These are phyloP conservation scores for Globisporangium orthogonon DNA, from an alignment of 352 stramenopile genomes.

Conservation along the genomic window DNA sequence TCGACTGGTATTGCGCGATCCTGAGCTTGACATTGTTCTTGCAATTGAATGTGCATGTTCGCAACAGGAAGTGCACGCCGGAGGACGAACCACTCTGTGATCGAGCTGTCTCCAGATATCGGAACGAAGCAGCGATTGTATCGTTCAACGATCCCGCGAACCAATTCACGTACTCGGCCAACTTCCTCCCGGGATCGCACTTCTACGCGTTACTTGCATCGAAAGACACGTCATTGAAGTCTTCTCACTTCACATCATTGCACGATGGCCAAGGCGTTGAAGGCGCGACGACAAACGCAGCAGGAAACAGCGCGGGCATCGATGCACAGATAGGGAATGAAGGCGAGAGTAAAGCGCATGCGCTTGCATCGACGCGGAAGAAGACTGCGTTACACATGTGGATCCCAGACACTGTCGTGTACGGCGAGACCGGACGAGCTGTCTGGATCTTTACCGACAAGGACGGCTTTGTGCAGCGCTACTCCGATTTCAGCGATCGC, in stretches of 20 bases:
- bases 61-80: constrained; percentile 6
- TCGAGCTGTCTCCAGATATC: constrained; percentile 41
- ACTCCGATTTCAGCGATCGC: constrained; percentile 62
- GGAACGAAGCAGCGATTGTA: constrained; percentile 39
- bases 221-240: constrained; percentile 23
- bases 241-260: neutral
- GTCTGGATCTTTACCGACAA: constrained; percentile 73
- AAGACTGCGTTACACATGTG: constrained; percentile 41
- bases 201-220: constrained; percentile 74
- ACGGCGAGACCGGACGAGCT: constrained; percentile 60
- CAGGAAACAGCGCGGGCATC: neutral
- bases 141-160: constrained; percentile 51
- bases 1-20: no score
- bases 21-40: neutral
- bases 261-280: neutral
- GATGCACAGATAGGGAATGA: neutral
- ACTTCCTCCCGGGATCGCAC: constrained; percentile 72
- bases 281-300: neutral
- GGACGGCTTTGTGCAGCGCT: constrained; percentile 54
- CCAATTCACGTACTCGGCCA: constrained; percentile 45
- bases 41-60: neutral
- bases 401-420: constrained; percentile 78
- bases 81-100: constrained; percentile 13
- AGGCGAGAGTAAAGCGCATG: neutral
- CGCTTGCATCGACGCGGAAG: constrained; percentile 10